Evolutionary conservation across 2,329 filamentous ascomycete species (phyloP).

Genomic region (Fusarium mundagurra): DNA sequence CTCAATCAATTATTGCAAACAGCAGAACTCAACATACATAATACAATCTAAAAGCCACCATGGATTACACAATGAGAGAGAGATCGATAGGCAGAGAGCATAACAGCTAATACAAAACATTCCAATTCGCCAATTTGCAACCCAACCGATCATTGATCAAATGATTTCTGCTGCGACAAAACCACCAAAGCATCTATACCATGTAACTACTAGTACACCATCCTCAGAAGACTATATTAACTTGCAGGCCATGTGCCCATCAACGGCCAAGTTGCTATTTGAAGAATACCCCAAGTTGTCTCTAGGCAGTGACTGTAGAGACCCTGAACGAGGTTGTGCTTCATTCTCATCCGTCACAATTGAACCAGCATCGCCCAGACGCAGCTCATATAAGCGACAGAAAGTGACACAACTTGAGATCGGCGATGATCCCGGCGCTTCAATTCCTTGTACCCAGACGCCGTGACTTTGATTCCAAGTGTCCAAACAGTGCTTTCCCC

Average conservation of each 20-base stretch:
- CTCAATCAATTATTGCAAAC: neutral
- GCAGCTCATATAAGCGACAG: neutral
- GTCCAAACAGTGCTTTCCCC: conserved; percentile 13
- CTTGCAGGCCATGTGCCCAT: neutral
- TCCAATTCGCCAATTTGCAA: conserved; percentile 32
- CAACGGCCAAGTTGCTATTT: neutral
- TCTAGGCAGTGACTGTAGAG: neutral
- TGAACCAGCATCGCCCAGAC: neutral
- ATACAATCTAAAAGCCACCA: neutral
- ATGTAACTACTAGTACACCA: conserved; percentile 28
- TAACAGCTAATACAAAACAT: conserved; percentile 5
- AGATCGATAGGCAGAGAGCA: neutral
- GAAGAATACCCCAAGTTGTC: neutral
- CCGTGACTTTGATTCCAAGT: conserved; percentile 34
- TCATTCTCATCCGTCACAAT: neutral
- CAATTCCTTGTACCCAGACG: conserved; percentile 30
- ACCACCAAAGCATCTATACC: conserved; percentile 32
- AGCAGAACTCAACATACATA: neutral
- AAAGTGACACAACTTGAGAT: neutral
- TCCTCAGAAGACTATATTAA: conserved; percentile 16
- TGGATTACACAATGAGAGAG: neutral
- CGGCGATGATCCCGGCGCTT: conserved; percentile 14
- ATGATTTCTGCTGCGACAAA: conserved; percentile 18
- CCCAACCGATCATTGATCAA: conserved; percentile 8
- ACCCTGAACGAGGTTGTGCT: neutral